Base-by-base conservation (phyloP, 1,139 yeast genomes). In the Lodderomyces metapsilosis region DNA sequence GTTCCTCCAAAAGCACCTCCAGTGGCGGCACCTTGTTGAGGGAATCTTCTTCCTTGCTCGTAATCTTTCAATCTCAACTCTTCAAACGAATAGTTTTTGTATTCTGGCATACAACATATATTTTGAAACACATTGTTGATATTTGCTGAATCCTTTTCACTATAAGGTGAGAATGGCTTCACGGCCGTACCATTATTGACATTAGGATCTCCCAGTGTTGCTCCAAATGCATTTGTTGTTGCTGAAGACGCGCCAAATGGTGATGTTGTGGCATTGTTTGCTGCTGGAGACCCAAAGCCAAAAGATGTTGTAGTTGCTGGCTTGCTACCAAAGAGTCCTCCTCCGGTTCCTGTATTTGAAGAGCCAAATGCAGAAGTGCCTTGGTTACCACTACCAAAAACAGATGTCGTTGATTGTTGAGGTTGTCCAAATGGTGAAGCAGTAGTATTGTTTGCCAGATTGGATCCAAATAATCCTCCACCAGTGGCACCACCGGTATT, bases 11-110 rank as follows among this genome's bases (percentile, higher is more conserved):
- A 28, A 7, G 32, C 32, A 4, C 48, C 40, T 6, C 52, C 49
- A 35, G 54, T 59, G 37, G 63, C 57, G 9, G 52, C 47, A 13
- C 59, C 57, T 20, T 50, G 46, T 41, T 62, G 71, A n/a, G 84
- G 86, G 50, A 55, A 80, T 43, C 82, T 77, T 51, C 95, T 74
- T 47, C 80, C 80, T 48, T 82, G 88, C 55, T 82, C 81, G 59
- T 92, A 92, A 64, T 92, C 99, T 61, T 86, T 92, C 52, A 78
- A 68, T 60, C 99, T 77, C 62, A 92, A 75, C 61, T 92, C 98
- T 61, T 91, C 97, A 55, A 84, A 78, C 0, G 96, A 86, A 54
- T 66, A 87, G 54, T 82, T 82, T 51, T 76, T 74, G 60, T 92
- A 92, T 57, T 88, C 95, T 11, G 95, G 96, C 98, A 92, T 91